Evolutionary conservation across 169 alveolate species (phyloP), one percentile per base, ranked within the genome.

Genomic region (Cryptosporidium canis): DNA sequence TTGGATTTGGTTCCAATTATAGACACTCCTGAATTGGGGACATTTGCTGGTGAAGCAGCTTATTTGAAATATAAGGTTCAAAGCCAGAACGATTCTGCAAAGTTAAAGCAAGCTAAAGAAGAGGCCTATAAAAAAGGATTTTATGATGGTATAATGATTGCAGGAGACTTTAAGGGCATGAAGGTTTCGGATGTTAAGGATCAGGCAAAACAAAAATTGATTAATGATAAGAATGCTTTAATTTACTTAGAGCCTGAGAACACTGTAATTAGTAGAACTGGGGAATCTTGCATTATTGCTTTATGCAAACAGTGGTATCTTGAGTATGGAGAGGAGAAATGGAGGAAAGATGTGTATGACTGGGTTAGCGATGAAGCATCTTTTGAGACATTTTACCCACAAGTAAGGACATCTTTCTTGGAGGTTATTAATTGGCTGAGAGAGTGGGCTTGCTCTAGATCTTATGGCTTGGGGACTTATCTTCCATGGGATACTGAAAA

Each of bases 401-500:
- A 70, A 61, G 92, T 90, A 24, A 83, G 85, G 56, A 66, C 90
- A 48, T 90, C 90, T 18, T 67, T 90, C 35, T 29, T 68, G 21
- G 91, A 90, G 35, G 92, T 92, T 47, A 67, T 92, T 43, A 91
- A 92, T 44, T 92, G 95, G 95, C 68, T 92, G 24, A 90, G 82
- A 67, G 85, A 84, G 83, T 98, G 99, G 99, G 99, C 98, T 12
- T 97, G 99, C 94, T 97, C 99, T 47, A 92, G 99, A 48, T 94
- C 98, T 33, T 97, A 96, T 85, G 99, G 99, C 29, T 94, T 99
- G 61, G 99, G 99, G 3, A 97, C 99, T 24, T 90, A 90, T 47
- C 93, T 98, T 47, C 99, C 99, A 12, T 95, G 98, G 97, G 98
- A 96, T 83, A 70, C 90, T 63, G 95, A 91, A 61, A 90, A 92